Base-by-base conservation (phyloP, 2,329 filamentous ascomycete genomes). In the Fusarium multiceps region DNA sequence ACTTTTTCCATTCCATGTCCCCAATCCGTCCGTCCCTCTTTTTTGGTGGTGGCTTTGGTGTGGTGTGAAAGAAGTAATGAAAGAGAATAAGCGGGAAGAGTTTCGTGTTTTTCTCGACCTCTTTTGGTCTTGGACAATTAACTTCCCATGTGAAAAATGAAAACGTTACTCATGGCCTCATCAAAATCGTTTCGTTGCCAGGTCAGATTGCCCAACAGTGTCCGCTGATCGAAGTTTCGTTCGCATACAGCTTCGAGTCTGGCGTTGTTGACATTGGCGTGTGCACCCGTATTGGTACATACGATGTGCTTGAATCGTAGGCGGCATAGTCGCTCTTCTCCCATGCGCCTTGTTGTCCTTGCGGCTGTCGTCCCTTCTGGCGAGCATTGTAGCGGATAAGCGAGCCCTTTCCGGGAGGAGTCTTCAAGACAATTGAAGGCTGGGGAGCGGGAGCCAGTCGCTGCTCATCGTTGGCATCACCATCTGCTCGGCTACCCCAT, bases 401-500 rank as follows among this genome's bases (percentile, higher is more conserved):
- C 54, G 81, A 81, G 34, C 76, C 78, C 55, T 79, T 79, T 48
- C 81, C 82, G 7, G 80, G 79, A 43, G 85, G 85, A 18, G 81
- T 81, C 42, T 81, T 83, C 72, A 86, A 77, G 51, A 80, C 79
- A 56, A 79, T 71, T 7, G 80, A 78, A 30, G 78, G 82, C 72
- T 77, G 77, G 18, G 85, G 84, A 40, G 81, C 80, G 32, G 79
- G 83, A 41, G 81, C 87, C 83, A 93, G 89, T 76, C 92, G 90
- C 73, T 89, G 86, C 69, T 87, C 87, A 80, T 97, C 92, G 80
- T 97, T 92, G 72, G 91, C 87, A 80, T 98, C 94, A 77, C 93
- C 94, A 75, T 96, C 94, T 75, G 93, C 93, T 80, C 94, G 91
- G 82, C 93, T 97, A 77, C 94, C 94, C 94, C 94, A 98, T 55